Conservation (phyloP, 768 basidiomycete species). For the Russula emetica region DNA sequence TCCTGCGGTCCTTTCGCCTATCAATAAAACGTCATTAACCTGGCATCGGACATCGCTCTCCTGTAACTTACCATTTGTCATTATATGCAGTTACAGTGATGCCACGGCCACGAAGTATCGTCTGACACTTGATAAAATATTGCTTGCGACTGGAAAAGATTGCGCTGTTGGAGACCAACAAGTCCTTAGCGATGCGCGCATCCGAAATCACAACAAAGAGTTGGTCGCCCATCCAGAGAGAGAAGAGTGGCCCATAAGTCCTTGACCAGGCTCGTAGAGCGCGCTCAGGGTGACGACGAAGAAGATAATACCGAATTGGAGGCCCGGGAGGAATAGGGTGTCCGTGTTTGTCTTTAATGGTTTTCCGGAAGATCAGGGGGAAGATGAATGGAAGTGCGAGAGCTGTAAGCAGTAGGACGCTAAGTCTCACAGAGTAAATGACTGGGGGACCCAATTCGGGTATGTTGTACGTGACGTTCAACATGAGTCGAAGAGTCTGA, state of each 20-base stretch:
- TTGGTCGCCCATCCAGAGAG: constrained; percentile 43
- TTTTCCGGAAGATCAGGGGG: constrained; percentile 29
- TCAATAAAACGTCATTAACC: neutral
- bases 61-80: constrained; percentile 38
- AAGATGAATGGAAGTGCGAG: constrained; percentile 12
- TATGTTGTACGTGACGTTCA: neutral
- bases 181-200: constrained; percentile 42
- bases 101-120: constrained; percentile 42
- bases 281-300: constrained; percentile 43
- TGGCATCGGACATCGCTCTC: neutral
- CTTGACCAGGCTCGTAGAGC: constrained; percentile 42
- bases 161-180: constrained; percentile 36
- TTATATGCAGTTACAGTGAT: constrained; percentile 45
- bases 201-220: constrained; percentile 46
- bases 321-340: constrained; percentile 31
- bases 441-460: neutral
- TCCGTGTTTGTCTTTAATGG: constrained; percentile 29
- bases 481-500: constrained; percentile 1
- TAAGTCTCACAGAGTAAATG: constrained; percentile 8
- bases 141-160: constrained; percentile 42
- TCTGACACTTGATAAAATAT: constrained; percentile 44
- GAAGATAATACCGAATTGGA: constrained; percentile 35
- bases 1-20: constrained; percentile 36
- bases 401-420: constrained; percentile 4
- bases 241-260: constrained; percentile 42